Evolutionary conservation across 225 moss, liverwort and hornwort genomes (phyloP), one percentile per base, ranked within the genome.

Genomic region (Straminergon stramineum): DNA sequence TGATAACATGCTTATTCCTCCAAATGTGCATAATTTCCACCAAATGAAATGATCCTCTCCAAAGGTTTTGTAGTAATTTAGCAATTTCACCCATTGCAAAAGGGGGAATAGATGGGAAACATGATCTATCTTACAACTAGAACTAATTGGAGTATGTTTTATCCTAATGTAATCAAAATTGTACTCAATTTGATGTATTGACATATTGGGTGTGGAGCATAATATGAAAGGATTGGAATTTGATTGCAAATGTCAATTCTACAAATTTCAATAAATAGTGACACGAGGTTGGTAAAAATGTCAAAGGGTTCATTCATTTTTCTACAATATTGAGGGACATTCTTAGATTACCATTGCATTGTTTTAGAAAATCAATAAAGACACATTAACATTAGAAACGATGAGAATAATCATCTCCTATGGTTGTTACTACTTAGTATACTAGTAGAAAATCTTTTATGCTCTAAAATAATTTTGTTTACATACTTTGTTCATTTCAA

Each of bases 151-250:
- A 7, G 4, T 32, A 52, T 51, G 2, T 52, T 76, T 52, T 13
- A 51, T 76, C 13, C 4, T 13, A 21, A 21, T 20, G 13, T 76
- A 52, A 34, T 75, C 31, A 48, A 75, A 48, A 75, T 75, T 75
- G 13, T 32, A 51, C 20, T 32, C 2, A 7, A 0, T 52, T 76
- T 76, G 21, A 76, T 5, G 20, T 13, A 13, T 52, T 20, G 13
- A 20, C 0, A 51, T 1, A 48, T 4, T 31, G 18, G 0, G 11
- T 48, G 18, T 48, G 0, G 48, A 51, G 4, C 0, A 0, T 13
- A 32, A 20, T 52, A 0, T 51, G 1, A 51, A 75, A 51, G 2
- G 3, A 20, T 32, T 51, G 28, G 6, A 31, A 31, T 75, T 75
- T 51, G 31, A 19, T 12, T 75, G 19, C 2, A 75, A 48, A 31